phyloP scores from a whole-genome alignment of 1,284 basidiomycete species.

The Cutaneotrichosporon spelunceum region DNA sequence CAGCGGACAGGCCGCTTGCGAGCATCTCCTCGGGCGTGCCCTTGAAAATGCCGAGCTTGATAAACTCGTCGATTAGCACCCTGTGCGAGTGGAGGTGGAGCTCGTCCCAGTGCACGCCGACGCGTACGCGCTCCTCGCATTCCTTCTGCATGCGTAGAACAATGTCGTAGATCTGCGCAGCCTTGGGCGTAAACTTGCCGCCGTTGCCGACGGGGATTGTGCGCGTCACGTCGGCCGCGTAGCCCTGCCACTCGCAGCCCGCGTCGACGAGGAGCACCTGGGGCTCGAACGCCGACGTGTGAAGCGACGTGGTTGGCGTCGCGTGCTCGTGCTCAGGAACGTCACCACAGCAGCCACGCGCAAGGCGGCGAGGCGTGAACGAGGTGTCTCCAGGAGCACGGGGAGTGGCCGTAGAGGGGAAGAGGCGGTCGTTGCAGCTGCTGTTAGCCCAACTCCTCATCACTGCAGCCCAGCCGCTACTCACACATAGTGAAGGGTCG shows the following conservation, averaged over 20 bases:
- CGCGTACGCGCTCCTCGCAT: conserved; percentile 61
- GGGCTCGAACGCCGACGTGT: conserved; percentile 53
- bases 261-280: conserved; percentile 88
- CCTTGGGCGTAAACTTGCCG: conserved; percentile 76
- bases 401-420: conserved; percentile 39
- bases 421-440: conserved; percentile 51
- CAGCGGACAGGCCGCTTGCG: conserved; percentile 67
- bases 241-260: conserved; percentile 76
- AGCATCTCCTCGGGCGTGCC: conserved; percentile 65
- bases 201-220: conserved; percentile 68
- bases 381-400: conserved; percentile 38
- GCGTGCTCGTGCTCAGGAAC: conserved; percentile 35
- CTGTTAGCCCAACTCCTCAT: conserved; percentile 4
- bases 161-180: conserved; percentile 73
- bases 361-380: conserved; percentile 33
- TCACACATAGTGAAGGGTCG: conserved; percentile 85
- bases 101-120: conserved; percentile 78
- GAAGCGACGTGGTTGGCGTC: conserved; percentile 22
- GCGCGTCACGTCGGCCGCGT: conserved; percentile 50
- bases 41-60: conserved; percentile 79
- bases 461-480: conserved; percentile 36
- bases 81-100: conserved; percentile 77
- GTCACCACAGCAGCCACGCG: conserved; percentile 47
- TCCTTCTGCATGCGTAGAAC: conserved; percentile 79
- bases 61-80: conserved; percentile 71